Conservation (phyloP, 495 filamentous ascomycete genomes). For the Neurospora pannonica region DNA sequence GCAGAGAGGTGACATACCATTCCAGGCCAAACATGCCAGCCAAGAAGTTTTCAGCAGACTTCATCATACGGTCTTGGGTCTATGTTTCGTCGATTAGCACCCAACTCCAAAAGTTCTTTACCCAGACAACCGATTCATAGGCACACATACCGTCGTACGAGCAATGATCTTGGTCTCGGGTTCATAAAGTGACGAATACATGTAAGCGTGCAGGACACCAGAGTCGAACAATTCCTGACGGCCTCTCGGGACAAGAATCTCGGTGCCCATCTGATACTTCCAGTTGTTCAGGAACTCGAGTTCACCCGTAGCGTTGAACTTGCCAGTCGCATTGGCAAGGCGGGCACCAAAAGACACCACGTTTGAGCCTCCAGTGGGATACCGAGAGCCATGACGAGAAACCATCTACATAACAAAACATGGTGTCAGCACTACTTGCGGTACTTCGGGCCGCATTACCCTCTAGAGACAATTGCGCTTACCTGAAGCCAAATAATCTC, state of each 20-base stretch:
- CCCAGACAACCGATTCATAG: slow-evolving; percentile 53
- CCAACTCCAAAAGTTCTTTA: slow-evolving; percentile 23
- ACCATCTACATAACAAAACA: slow-evolving; percentile 53
- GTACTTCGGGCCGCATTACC: neutral
- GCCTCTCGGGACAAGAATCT: slow-evolving; percentile 52
- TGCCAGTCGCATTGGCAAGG: slow-evolving; percentile 42
- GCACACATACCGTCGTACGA: slow-evolving; percentile 47
- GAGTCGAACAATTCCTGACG: slow-evolving; percentile 63
- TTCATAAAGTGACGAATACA: slow-evolving; percentile 52
- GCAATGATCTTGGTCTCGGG: slow-evolving; percentile 52
- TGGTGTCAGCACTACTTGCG: neutral
- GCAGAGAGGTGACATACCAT: slow-evolving; percentile 25
- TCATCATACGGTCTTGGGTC: slow-evolving; percentile 63
- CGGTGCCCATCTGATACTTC: slow-evolving; percentile 62
- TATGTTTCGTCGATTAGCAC: slow-evolving; percentile 28
- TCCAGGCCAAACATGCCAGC: slow-evolving; percentile 60
- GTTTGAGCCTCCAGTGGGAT: slow-evolving; percentile 56
- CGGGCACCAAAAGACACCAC: slow-evolving; percentile 46
- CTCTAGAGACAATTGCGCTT: slow-evolving; percentile 25
- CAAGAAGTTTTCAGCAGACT: slow-evolving; percentile 63
- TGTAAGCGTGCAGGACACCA: slow-evolving; percentile 52
- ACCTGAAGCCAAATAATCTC: slow-evolving; percentile 47
- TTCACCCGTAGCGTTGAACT: slow-evolving; percentile 41
- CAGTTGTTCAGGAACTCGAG: slow-evolving; percentile 56
- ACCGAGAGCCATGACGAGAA: slow-evolving; percentile 70